phyloP scores from a whole-genome alignment of 148 eudicot genomes.

The Persicaria tinctoria region DNA sequence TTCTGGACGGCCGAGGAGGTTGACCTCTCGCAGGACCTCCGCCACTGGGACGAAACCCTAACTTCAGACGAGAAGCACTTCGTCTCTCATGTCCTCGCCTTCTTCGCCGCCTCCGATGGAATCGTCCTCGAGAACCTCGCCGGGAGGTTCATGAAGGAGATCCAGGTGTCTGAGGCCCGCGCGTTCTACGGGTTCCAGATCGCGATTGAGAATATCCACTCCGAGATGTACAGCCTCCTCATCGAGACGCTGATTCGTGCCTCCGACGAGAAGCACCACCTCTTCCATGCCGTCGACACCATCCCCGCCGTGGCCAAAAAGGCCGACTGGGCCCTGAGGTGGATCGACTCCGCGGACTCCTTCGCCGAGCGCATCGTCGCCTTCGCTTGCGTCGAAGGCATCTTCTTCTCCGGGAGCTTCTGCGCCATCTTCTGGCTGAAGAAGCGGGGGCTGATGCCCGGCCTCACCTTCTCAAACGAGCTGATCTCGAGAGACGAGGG shows the following conservation, averaged over 20 bases:
- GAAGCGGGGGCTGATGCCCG: slow-evolving; percentile 75
- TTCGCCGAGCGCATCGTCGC: slow-evolving; percentile 63
- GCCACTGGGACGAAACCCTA: slow-evolving; percentile 45
- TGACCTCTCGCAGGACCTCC: slow-evolving; percentile 40
- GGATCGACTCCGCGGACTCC: slow-evolving; percentile 56
- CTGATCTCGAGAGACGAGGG: slow-evolving; percentile 73
- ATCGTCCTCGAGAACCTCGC: slow-evolving; percentile 72
- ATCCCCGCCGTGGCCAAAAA: slow-evolving; percentile 53
- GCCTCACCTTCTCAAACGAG: slow-evolving; percentile 66
- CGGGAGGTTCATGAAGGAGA: slow-evolving; percentile 60
- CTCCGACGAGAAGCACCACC: slow-evolving; percentile 28
- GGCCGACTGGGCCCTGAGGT: slow-evolving; percentile 63
- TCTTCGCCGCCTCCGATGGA: slow-evolving; percentile 80
- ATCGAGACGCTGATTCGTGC: slow-evolving; percentile 60
- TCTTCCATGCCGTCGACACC: slow-evolving; percentile 67
- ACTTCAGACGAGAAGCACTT: slow-evolving; percentile 62
- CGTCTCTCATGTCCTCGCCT: slow-evolving; percentile 81
- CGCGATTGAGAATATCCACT: slow-evolving; percentile 74
- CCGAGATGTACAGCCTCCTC: slow-evolving; percentile 63
- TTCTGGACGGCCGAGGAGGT: slow-evolving; percentile 81
- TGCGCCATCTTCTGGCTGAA: slow-evolving; percentile 74
- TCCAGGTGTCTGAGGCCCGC: slow-evolving; percentile 73
- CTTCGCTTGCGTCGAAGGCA: slow-evolving; percentile 68
- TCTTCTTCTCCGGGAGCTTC: slow-evolving; percentile 68
- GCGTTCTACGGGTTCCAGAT: slow-evolving; percentile 76